phyloP scores from a whole-genome alignment of 768 basidiomycete species.

The Mycena filopes region DNA sequence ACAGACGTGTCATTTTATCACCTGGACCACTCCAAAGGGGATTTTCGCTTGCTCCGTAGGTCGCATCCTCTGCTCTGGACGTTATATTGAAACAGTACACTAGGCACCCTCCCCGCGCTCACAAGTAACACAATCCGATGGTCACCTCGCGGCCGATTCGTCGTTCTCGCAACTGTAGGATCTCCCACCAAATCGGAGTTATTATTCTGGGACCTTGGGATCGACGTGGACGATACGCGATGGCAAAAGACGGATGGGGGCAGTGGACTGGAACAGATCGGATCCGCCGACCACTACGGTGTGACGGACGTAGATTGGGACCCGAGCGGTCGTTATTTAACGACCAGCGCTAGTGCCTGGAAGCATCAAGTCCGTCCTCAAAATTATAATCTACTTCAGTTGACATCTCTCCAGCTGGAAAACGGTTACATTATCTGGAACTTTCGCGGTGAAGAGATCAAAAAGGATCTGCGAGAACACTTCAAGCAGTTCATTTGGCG shows the following conservation, averaged over 20 bases:
- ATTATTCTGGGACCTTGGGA: slow-evolving; percentile 99
- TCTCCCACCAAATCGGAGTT: slow-evolving; percentile 96
- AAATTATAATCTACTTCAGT: slow-evolving; percentile 3
- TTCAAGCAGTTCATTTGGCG: slow-evolving; percentile 99
- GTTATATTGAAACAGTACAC: slow-evolving; percentile 14
- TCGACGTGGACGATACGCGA: slow-evolving; percentile 75
- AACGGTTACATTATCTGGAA: slow-evolving; percentile 98
- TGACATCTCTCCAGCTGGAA: slow-evolving; percentile 72
- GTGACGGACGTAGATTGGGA: slow-evolving; percentile 99
- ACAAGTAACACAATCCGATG: slow-evolving; percentile 95
- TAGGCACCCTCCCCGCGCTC: slow-evolving; percentile 81
- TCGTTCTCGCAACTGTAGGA: slow-evolving; percentile 95
- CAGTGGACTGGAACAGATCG: slow-evolving; percentile 84
- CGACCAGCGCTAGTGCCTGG: slow-evolving; percentile 95
- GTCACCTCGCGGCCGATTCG: slow-evolving; percentile 96
- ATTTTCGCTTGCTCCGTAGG: slow-evolving; percentile 91
- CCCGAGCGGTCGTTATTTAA: slow-evolving; percentile 92
- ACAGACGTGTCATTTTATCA: slow-evolving; percentile 97
- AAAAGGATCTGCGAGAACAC: slow-evolving; percentile 87
- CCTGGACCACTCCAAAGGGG: slow-evolving; percentile 90
- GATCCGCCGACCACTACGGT: slow-evolving; percentile 93
- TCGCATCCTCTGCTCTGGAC: slow-evolving; percentile 26
- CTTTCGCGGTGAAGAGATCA: slow-evolving; percentile 92
- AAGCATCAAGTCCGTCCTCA: slow-evolving; percentile 75
- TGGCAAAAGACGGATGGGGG: slow-evolving; percentile 84